Conservation (phyloP, 2,329 filamentous ascomycete species). For the Fusarium sublunatum region DNA sequence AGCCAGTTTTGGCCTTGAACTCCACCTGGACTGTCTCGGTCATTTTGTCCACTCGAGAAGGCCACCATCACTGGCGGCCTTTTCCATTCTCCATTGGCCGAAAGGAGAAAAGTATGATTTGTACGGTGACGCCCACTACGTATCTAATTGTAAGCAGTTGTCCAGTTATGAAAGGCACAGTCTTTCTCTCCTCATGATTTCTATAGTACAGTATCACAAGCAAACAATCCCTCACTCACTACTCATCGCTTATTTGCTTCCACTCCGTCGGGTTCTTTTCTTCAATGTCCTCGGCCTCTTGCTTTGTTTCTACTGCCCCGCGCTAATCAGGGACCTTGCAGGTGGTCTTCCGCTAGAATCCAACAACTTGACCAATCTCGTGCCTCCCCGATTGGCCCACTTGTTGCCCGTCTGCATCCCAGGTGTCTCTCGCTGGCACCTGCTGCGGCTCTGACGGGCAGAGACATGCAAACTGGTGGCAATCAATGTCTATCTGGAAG, state of each 20-base stretch:
- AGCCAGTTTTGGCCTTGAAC: constrained; percentile 10
- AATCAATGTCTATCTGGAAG: constrained; percentile 5
- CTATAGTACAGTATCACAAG: neutral
- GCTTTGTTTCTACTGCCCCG: constrained; percentile 21
- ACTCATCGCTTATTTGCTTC: neutral
- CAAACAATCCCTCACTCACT: neutral
- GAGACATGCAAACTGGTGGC: constrained; percentile 20
- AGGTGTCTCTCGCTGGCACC: constrained; percentile 11
- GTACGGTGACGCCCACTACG: neutral
- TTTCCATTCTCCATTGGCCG: constrained; percentile 14
- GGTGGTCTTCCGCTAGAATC: constrained; percentile 34
- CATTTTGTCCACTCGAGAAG: constrained; percentile 17
- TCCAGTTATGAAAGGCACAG: neutral
- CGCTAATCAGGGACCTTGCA: constrained; percentile 41
- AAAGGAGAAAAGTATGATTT: constrained; percentile 9
- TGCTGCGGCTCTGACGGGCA: constrained; percentile 19
- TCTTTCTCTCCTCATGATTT: neutral
- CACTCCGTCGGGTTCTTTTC: neutral
- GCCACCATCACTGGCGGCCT: constrained; percentile 9
- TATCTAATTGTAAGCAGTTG: neutral
- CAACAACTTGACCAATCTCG: constrained; percentile 13
- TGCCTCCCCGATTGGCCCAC: constrained; percentile 15
- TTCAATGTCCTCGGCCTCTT: neutral
- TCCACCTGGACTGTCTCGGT: constrained; percentile 5
- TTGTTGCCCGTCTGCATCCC: constrained; percentile 11